Evolutionary conservation across 495 filamentous ascomycete genomes (phyloP), one percentile per base, ranked within the genome.

Genomic region (Neurospora tetrasperma): DNA sequence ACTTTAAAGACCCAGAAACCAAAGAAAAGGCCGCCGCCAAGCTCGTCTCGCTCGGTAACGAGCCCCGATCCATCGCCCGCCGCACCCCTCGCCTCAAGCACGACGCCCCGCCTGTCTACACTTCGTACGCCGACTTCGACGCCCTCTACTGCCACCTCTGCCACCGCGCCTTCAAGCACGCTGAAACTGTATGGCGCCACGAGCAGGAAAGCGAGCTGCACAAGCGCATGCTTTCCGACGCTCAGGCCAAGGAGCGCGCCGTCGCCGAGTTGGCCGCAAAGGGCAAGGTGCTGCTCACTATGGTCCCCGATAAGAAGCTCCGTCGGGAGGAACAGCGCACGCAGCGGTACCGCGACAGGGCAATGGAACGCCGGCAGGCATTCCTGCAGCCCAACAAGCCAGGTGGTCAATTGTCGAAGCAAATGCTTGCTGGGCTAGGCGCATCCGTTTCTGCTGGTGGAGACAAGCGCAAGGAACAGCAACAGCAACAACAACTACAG

Each of bases 131-230:
- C 0, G 91, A 97, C 74, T 81, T 87, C 70, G 87, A 89, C 38
- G 85, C 87, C 70, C 89, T 90, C 74, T 92, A 89, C 79, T 97
- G 94, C 79, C 88, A 92, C 71, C 84, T 97, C 16, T 97, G 94
- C 78, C 86, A 87, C 75, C 87, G 92, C 11, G 85, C 89, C 72
- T 95, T 97, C 83, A 90, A 92, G 74, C 86, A 87, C 18, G 82
- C 84, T 12, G 85, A 88, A 4, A 89, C 92, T 74, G 84, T 96
- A 59, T 89, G 92, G 76, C 87, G 88, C 71, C 94, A 97, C 76
- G 92, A 96, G 78, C 88, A 90, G 20, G 86, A 89, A 41, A 94
- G 91, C 79, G 85, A 90, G 70, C 85, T 94, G 42, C 94, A 97
- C 79, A 87, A 87, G 18, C 82, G 85, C 9, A 94, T 94, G 75